Conservation (phyloP, 257 asterid species). For the Misopates orontium region DNA sequence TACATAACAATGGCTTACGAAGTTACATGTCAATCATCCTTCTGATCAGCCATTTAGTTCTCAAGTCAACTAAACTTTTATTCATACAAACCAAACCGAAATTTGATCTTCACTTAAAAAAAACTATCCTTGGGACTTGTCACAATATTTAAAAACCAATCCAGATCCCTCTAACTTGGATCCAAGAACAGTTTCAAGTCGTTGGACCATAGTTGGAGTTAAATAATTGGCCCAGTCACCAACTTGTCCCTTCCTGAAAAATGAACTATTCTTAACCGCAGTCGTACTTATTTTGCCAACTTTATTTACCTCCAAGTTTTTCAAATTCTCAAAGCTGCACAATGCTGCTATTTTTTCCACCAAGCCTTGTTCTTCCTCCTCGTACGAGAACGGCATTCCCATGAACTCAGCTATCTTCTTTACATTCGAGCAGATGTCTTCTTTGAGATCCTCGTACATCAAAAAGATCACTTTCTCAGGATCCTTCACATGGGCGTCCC, state of each 20-base stretch:
- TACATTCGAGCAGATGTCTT: neutral
- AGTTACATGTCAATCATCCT: no score
- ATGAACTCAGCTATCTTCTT: slow-evolving; percentile 19
- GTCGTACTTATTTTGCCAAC: neutral
- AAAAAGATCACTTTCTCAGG: slow-evolving; percentile 14
- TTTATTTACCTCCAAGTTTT: slow-evolving; percentile 18
- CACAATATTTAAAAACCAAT: slow-evolving; percentile 1
- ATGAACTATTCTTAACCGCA: neutral
- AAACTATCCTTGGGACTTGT: no score
- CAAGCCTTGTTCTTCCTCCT: slow-evolving; percentile 17
- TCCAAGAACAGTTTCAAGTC: neutral
- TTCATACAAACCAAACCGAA: no score
- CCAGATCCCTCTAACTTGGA: slow-evolving; percentile 1
- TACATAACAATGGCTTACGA: no score
- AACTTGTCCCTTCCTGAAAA: slow-evolving; percentile 25
- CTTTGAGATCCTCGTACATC: slow-evolving; percentile 23
- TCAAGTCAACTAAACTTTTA: no score
- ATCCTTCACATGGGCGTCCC: neutral
- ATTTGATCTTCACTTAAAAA: no score
- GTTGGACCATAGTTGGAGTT: neutral
- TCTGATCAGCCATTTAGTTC: no score
- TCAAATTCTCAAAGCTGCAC: slow-evolving; percentile 20
- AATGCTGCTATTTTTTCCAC: neutral
- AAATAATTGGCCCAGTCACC: slow-evolving; percentile 29
- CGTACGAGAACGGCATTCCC: slow-evolving; percentile 10